Base-by-base conservation (phyloP, 495 filamentous ascomycete species). In the Lophiostoma macrostomum region DNA sequence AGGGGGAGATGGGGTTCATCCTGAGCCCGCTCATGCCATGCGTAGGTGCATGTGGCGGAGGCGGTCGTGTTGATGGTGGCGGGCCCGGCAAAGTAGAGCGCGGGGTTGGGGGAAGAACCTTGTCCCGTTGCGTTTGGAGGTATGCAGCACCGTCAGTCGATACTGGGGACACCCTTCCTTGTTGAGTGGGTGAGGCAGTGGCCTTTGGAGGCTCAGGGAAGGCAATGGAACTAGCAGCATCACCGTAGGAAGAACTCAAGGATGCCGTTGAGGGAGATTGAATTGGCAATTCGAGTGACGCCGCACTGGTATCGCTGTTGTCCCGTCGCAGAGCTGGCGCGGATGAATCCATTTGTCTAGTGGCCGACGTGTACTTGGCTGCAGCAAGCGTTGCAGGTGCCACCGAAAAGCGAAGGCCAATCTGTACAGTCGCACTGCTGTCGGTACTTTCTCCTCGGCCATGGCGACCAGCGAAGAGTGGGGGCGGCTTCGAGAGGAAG, bases 71-170 rank as follows among this genome's bases (percentile, higher is more conserved):
- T 4, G 46, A 10, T 18, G 54, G 46, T 3, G 40, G 39, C 16
- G 51, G 30, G 3, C 24, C 28, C 16, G 55, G 39, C 4, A n/a
- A 27, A 2, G 48, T 22, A 18, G 43, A 34, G 25, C 60, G 50
- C 1, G 60, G 60, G 8, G 60, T 63, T 18, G 60, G 60, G 25
- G 60, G 60, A 5, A 63, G 55, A 13, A 39, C 25, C 32, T 63
- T 63, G n/a, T 60, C 43, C 5, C 52, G 35, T 37, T 36, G 39
- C 1, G 38, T 16, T 86, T 87, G 69, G 85, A 76, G 61, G 69
- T 73, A 56, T 64, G 74, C 64, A 42, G 73, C 68, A 16, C 39
- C 27, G 39, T 42, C 38, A n/a, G n/a, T n/a, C n/a, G n/a, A n/a
- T n/a, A n/a, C n/a, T n/a, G n/a, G n/a, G n/a, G n/a, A n/a, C n/a